phyloP scores from a whole-genome alignment of 1,284 basidiomycete genomes.

The Marasmius sp. region DNA sequence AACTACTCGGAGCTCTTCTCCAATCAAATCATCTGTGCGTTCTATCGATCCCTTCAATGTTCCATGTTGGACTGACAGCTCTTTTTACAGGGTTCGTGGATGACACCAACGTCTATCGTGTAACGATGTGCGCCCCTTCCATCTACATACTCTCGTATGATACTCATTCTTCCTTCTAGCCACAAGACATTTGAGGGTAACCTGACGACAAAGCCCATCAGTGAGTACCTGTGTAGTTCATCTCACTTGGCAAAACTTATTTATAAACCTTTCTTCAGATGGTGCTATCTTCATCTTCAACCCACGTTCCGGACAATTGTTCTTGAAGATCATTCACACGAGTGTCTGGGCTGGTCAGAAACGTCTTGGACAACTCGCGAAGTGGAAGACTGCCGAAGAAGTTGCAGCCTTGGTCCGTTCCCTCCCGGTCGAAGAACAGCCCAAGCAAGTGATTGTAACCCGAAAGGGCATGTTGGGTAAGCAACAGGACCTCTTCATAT shows the following conservation, averaged over 20 bases:
- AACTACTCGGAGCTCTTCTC: conserved; percentile 98
- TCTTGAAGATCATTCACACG: conserved; percentile 99
- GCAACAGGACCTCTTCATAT: conserved; percentile 20
- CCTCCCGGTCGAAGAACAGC: conserved; percentile 97
- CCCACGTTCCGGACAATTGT: conserved; percentile 96
- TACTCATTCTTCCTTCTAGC: conserved; percentile 29
- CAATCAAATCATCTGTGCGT: conserved; percentile 97
- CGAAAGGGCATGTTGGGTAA: conserved; percentile 97
- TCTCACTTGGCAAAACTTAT: neutral
- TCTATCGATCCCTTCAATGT: neutral
- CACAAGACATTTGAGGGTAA: conserved; percentile 99
- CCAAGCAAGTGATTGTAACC: conserved; percentile 99
- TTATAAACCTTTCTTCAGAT: conserved; percentile 43
- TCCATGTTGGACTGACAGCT: conserved; percentile 14
- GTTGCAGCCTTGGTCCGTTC: conserved; percentile 97
- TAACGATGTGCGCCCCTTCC: conserved; percentile 76
- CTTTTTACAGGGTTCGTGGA: conserved; percentile 84
- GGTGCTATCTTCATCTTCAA: conserved; percentile 99
- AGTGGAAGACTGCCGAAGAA: conserved; percentile 99
- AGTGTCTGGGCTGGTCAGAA: conserved; percentile 99
- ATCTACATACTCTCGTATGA: conserved; percentile 1
- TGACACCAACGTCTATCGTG: conserved; percentile 99
- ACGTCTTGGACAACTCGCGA: conserved; percentile 98
- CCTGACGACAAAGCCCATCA: conserved; percentile 99
- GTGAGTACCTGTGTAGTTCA: conserved; percentile 36